Evolutionary conservation across 2,329 filamentous ascomycete genomes (phyloP).

Genomic region (Colletotrichum magnum): DNA sequence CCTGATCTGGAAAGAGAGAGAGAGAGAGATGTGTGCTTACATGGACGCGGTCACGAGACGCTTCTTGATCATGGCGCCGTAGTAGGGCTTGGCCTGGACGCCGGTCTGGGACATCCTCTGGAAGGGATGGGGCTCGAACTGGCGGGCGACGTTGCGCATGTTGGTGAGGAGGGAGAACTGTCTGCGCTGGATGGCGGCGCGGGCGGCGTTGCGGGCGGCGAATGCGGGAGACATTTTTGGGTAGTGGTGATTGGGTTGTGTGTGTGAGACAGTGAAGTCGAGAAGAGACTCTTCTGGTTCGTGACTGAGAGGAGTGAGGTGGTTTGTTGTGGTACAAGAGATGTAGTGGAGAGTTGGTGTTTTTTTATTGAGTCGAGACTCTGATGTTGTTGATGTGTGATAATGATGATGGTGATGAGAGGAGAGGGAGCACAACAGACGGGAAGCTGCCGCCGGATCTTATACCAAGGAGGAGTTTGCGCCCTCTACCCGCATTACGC

Average conservation of each 20-base stretch:
- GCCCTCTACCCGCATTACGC: conserved; percentile 4
- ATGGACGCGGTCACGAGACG: conserved; percentile 48
- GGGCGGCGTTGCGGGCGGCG: conserved; percentile 50
- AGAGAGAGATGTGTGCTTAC: conserved; percentile 47
- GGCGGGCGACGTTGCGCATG: conserved; percentile 53
- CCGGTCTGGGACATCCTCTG: conserved; percentile 51
- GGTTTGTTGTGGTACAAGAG: conserved; percentile 11
- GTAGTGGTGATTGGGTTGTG: conserved; percentile 36
- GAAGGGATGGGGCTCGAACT: conserved; percentile 56
- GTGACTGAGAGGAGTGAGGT: conserved; percentile 30
- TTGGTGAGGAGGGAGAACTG: conserved; percentile 54
- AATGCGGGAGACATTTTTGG: conserved; percentile 51
- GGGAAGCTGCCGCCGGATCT: conserved; percentile 37
- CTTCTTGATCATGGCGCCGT: conserved; percentile 51
- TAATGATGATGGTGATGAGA: conserved; percentile 33
- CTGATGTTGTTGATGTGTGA: conserved; percentile 30
- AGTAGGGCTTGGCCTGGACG: conserved; percentile 52
- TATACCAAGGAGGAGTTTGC: conserved; percentile 36
- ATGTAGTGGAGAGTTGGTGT: conserved; percentile 29
- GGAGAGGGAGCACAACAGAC: conserved; percentile 27
- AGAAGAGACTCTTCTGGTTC: conserved; percentile 30
- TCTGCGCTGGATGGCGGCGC: conserved; percentile 44
- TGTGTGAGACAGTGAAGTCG: neutral
- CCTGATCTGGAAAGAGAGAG: neutral
- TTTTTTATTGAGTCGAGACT: conserved; percentile 37